A percentile compares a stretch with the other conserved stretches of the same genome.
Conservation (phyloP, 2,329 filamentous ascomycete species). For the Hypocreales sp. region DNA sequence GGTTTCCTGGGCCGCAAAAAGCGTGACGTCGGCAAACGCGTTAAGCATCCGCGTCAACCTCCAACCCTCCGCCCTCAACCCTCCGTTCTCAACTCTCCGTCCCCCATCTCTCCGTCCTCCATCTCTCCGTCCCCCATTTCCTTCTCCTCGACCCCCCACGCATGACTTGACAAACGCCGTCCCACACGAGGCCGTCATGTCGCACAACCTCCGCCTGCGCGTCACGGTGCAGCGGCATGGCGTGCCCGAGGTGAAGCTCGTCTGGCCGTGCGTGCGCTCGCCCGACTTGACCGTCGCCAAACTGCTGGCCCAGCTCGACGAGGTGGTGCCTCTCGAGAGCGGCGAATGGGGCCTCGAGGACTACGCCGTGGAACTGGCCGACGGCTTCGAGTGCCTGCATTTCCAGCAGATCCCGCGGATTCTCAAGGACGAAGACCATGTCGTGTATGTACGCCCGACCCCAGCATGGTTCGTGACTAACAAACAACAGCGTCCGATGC, state of each 20-base stretch:
- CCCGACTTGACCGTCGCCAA: constrained; percentile 56
- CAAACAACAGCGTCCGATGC: constrained; percentile 50
- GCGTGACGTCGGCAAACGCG: too few species aligned
- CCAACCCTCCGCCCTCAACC: too few species aligned
- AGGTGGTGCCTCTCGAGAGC: constrained; percentile 67
- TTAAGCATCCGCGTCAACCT: too few species aligned
- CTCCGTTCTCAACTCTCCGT: too few species aligned
- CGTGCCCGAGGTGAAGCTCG: constrained; percentile 54
- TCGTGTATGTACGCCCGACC: constrained; percentile 42
- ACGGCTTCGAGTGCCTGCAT: constrained; percentile 71
- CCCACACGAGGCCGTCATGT: too few species aligned
- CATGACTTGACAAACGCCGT: too few species aligned
- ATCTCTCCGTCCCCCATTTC: background rate
- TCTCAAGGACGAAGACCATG: constrained; percentile 69
- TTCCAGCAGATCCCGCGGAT: constrained; percentile 57
- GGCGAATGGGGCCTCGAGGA: constrained; percentile 77
- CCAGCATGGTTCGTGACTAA: background rate
- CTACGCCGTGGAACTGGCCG: constrained; percentile 64
- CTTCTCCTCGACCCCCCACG: background rate
- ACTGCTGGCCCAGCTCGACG: constrained; percentile 65
- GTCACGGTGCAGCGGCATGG: constrained; percentile 58
- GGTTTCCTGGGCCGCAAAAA: too few species aligned
- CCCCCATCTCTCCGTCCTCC: too few species aligned
- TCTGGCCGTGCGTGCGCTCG: constrained; percentile 49
- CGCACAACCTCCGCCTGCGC: constrained; percentile 50